Evolutionary conservation across 129 eudicot genomes (phyloP).

Genomic region (Deinandra increscens): DNA sequence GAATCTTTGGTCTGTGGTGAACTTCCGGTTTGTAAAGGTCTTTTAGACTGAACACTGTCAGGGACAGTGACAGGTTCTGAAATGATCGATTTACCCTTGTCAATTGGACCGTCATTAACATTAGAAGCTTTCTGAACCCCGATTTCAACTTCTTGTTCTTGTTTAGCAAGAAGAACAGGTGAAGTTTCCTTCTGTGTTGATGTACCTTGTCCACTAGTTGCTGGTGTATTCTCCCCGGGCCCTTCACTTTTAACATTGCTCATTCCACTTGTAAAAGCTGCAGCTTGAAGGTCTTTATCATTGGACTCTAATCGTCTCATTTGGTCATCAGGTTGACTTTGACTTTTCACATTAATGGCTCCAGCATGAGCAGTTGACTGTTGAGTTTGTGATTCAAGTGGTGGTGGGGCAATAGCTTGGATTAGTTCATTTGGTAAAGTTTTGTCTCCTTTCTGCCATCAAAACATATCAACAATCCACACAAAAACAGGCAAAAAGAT

Average conservation of each 20-base stretch:
- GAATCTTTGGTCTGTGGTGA: slow-evolving; percentile 63
- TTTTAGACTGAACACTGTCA: slow-evolving; percentile 57
- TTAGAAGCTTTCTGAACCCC: slow-evolving; percentile 40
- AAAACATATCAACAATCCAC: slow-evolving; percentile 17
- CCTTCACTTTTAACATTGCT: slow-evolving; percentile 49
- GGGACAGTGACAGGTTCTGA: slow-evolving; percentile 35
- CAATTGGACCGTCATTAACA: slow-evolving; percentile 46
- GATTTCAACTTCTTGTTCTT: slow-evolving; percentile 56
- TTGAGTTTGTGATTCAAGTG: slow-evolving; percentile 65
- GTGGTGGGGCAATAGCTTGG: slow-evolving; percentile 79
- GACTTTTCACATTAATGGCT: slow-evolving; percentile 40
- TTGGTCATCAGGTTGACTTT: slow-evolving; percentile 42
- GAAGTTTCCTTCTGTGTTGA: slow-evolving; percentile 43
- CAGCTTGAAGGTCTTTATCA: slow-evolving; percentile 53
- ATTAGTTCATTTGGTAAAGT: slow-evolving; percentile 83
- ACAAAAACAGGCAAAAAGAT: slow-evolving; percentile 8
- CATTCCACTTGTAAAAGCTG: slow-evolving; percentile 26
- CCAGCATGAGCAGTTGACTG: slow-evolving; percentile 47
- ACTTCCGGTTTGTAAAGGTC: slow-evolving; percentile 50
- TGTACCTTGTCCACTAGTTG: slow-evolving; percentile 35
- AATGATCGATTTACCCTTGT: slow-evolving; percentile 78
- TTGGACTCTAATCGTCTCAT: slow-evolving; percentile 42
- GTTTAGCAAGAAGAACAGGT: slow-evolving; percentile 46
- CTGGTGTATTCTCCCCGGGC: slow-evolving; percentile 39
- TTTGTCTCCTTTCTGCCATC: slow-evolving; percentile 79